Conservation (phyloP, 805 yeast species). For the Cyberlindnera xishuangbannaensis region DNA sequence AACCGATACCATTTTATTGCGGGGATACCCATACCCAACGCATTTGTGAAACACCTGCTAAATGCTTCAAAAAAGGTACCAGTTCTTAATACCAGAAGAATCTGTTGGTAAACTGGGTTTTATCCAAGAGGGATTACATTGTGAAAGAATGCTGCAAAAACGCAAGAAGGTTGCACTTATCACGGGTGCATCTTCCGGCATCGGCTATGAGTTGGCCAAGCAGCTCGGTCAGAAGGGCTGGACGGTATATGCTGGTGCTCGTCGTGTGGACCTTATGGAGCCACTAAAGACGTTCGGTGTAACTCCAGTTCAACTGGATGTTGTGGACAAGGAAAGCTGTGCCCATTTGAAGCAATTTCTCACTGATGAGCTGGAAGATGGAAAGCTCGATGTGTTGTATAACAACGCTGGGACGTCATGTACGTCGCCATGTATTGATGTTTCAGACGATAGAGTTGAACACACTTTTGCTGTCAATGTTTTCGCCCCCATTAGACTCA, state of each 20-base stretch:
- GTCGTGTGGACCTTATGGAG: conserved; percentile 58
- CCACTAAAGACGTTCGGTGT: conserved; percentile 37
- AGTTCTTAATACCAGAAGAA: too few species aligned
- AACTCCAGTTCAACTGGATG: conserved; percentile 49
- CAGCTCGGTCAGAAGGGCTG: conserved; percentile 48
- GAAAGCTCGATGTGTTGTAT: conserved; percentile 52
- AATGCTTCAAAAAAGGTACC: too few species aligned
- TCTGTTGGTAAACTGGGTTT: too few species aligned
- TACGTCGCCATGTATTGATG: conserved; percentile 65
- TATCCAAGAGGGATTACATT: too few species aligned
- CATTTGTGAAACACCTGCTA: too few species aligned
- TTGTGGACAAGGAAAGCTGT: conserved; percentile 46
- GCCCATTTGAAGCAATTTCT: conserved; percentile 37
- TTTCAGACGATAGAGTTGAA: conserved; percentile 44
- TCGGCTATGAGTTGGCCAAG: conserved; percentile 43
- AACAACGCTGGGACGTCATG: conserved; percentile 83
- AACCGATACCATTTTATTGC: too few species aligned
- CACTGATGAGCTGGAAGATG: conserved; percentile 34
- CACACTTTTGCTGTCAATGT: conserved; percentile 63
- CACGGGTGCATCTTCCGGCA: conserved; percentile 55
- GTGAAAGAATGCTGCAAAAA: too few species aligned
- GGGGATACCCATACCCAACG: too few species aligned
- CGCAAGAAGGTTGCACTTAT: conserved; percentile 33
- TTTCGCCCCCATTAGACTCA: conserved; percentile 59
- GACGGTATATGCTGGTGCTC: conserved; percentile 67